phyloP scores from a whole-genome alignment of 768 basidiomycete genomes.

The Dendrothele bispora region DNA sequence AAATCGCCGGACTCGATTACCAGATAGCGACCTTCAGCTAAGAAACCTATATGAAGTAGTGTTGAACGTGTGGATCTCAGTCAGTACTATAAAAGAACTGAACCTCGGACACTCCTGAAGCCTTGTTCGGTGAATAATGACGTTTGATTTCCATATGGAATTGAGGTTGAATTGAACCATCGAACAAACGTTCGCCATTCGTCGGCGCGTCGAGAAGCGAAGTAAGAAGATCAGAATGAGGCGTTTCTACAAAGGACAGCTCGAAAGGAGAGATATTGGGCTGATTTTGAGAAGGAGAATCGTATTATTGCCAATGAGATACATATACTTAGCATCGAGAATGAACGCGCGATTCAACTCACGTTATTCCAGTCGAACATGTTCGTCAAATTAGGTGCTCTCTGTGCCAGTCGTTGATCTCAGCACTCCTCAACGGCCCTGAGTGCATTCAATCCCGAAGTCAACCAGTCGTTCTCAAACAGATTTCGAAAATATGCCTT shows the following conservation, averaged over 20 bases:
- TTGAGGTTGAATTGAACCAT: conserved; percentile 1
- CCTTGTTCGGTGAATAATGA: conserved; percentile 6
- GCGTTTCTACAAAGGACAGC: conserved; percentile 2
- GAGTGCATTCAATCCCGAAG: no score
- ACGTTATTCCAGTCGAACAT: conserved; percentile 4
- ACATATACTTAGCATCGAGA: no score
- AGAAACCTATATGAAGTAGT: conserved; percentile 3
- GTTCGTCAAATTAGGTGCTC: conserved; percentile 3
- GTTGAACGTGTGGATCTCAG: no score
- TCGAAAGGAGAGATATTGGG: conserved; percentile 2
- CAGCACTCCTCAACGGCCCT: conserved; percentile 2
- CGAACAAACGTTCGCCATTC: conserved; percentile 4
- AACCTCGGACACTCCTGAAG: conserved; percentile 7
- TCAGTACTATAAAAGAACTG: no score
- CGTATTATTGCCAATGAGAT: not conserved
- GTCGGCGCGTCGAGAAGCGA: conserved; percentile 6
- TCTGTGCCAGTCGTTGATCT: conserved; percentile 9
- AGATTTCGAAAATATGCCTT: no score
- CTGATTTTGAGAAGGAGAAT: not conserved
- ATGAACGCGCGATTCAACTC: not conserved
- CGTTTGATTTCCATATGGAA: conserved; percentile 8
- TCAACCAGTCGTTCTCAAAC: no score
- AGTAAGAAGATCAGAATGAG: conserved; percentile 6
- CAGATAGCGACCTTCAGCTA: conserved; percentile 8
- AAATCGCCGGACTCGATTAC: conserved; percentile 5